These are phyloP conservation scores for Colletotrichum lindemuthianum DNA, from an alignment of 2,329 filamentous ascomycete species.

Conservation along the genomic window DNA sequence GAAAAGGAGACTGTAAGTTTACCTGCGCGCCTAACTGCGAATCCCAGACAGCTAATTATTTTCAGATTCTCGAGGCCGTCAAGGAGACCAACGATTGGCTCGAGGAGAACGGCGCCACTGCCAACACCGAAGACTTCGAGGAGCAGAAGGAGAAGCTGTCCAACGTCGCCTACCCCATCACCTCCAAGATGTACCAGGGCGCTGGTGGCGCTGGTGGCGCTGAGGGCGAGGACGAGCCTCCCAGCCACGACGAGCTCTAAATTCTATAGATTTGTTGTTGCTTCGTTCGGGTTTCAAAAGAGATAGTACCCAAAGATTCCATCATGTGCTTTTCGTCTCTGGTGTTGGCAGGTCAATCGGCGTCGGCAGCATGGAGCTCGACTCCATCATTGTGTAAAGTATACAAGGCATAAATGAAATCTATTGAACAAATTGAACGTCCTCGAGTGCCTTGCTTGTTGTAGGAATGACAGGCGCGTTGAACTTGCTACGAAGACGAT, in stretches of 20 bases:
- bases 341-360: constrained; percentile 37
- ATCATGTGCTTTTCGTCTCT: constrained; percentile 34
- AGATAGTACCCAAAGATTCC: constrained; percentile 35
- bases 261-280: constrained; percentile 46
- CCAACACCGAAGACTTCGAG: constrained; percentile 93
- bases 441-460: neutral
- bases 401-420: constrained; percentile 36
- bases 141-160: constrained; percentile 99
- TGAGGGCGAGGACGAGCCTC: constrained; percentile 76
- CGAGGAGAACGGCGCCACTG: constrained; percentile 89
- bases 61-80: constrained; percentile 86
- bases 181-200: constrained; percentile 90
- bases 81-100: constrained; percentile 98
- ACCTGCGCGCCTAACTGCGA: constrained; percentile 37
- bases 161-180: constrained; percentile 97
- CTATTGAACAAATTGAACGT: constrained; percentile 26
- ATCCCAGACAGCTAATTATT: constrained; percentile 4
- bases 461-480: neutral
- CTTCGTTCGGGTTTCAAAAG: constrained; percentile 35
- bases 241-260: constrained; percentile 81
- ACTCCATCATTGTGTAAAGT: constrained; percentile 35
- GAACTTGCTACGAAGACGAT: too few relatives aligned
- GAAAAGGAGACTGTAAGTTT: constrained; percentile 91
- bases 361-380: constrained; percentile 37
- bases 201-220: constrained; percentile 70